Evolutionary conservation across 225 moss, liverwort and hornwort species (phyloP).

Genomic region (Ulota crispa): DNA sequence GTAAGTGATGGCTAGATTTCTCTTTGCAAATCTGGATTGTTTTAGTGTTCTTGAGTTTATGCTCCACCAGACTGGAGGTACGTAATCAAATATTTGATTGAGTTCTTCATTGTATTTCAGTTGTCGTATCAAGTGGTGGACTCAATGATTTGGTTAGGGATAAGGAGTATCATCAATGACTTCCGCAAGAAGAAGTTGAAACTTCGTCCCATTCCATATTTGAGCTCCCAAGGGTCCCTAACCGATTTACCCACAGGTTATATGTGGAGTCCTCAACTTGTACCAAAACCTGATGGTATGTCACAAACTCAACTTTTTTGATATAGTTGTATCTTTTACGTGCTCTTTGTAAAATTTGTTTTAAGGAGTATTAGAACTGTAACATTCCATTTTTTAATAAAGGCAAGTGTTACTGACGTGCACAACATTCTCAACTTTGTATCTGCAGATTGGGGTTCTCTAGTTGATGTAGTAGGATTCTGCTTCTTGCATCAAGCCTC

Average conservation of each 20-base stretch:
- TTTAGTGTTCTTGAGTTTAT: neutral
- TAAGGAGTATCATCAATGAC: slow-evolving; percentile 89
- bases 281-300: slow-evolving; percentile 86
- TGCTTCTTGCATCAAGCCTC: slow-evolving; percentile 84
- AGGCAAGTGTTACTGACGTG: neutral
- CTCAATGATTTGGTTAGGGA: slow-evolving; percentile 92
- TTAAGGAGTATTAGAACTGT: neutral
- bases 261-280: slow-evolving; percentile 98
- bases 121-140: slow-evolving; percentile 98
- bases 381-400: neutral
- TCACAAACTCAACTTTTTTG: neutral
- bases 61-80: neutral
- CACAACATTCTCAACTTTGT: neutral
- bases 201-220: slow-evolving; percentile 82
- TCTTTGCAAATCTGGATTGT: neutral
- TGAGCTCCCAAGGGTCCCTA: slow-evolving; percentile 93
- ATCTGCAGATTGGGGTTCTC: slow-evolving; percentile 88
- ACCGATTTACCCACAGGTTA: slow-evolving; percentile 83
- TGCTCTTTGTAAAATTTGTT: neutral
- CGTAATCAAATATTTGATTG: neutral
- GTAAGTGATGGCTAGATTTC: slow-evolving; percentile 37
- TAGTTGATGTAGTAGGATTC: slow-evolving; percentile 88
- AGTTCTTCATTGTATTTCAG: slow-evolving; percentile 46
- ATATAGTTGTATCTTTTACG: neutral
- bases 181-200: slow-evolving; percentile 89